phyloP scores from a whole-genome alignment of 495 filamentous ascomycete genomes.

The Antarctomyces pellizariae region DNA sequence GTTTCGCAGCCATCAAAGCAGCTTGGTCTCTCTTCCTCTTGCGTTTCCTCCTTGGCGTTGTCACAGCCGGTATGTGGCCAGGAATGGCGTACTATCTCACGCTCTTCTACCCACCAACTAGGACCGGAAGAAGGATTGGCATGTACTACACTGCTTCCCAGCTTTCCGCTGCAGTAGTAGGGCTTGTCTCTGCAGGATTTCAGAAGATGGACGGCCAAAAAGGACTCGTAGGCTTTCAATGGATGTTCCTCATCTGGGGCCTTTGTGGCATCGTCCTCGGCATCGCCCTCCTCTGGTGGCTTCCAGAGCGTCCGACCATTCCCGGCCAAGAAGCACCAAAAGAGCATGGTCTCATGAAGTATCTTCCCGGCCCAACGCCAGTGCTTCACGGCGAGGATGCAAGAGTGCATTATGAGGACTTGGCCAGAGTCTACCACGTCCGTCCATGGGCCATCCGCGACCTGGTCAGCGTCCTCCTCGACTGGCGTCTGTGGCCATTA shows the following conservation, averaged over 20 bases:
- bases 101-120: conserved; percentile 70
- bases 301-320: conserved; percentile 56
- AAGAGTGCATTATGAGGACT: conserved; percentile 59
- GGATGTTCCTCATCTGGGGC: conserved; percentile 89
- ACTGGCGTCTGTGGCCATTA: conserved; percentile 75
- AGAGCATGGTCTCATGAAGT: conserved; percentile 24
- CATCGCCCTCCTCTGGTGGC: conserved; percentile 60
- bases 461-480: conserved; percentile 40
- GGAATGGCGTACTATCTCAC: conserved; percentile 89
- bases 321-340: conserved; percentile 29
- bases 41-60: conserved; percentile 65
- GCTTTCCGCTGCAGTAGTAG: conserved; percentile 73
- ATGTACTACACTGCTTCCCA: conserved; percentile 78
- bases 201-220: conserved; percentile 65
- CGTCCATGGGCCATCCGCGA: conserved; percentile 46
- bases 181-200: conserved; percentile 75
- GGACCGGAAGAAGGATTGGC: conserved; percentile 72
- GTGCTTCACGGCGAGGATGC: conserved; percentile 60
- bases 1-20: conserved; percentile 55
- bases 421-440: conserved; percentile 56
- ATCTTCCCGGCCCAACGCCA: conserved; percentile 39
- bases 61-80: conserved; percentile 87
- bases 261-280: conserved; percentile 48
- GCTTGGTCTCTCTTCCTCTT: conserved; percentile 58
- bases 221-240: conserved; percentile 67